Base-by-base conservation (phyloP, 139 green algal genomes). In the Mesotaenium endlicherianum region DNA sequence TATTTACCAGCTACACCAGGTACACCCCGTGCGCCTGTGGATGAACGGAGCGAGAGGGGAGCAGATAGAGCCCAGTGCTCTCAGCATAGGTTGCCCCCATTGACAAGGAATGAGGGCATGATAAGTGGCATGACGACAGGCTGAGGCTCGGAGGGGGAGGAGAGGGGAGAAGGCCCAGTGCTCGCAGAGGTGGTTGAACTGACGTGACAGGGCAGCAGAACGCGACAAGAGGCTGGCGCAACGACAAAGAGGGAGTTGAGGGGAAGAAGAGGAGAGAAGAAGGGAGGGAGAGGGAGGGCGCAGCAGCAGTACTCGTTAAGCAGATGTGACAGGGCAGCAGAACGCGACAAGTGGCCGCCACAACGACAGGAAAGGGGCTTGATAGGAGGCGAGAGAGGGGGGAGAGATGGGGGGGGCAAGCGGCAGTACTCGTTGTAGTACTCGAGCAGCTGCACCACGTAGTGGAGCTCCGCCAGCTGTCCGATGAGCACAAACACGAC, bases 381-480 rank as follows among this genome's bases (percentile, higher is more conserved):
- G 31, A 75, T 20, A 38, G 31, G 67, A 75, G 40, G 39, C 64
- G 64, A 14, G 64, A 75, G 14, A 59, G 49, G 49, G 14, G 14
- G 49, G 49, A 14, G 16, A 16, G 49, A 16, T 16, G 49, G 49
- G 49, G 14, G 49, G 49, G 49, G 49, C n/a, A n/a, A 64, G 20
- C 20, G 11, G 8, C 6, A 36, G 41, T 55, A 87, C 81, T 17
- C 17, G 53, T 85, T 14, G 17, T 75, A 57, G 45, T 74, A 31
- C 8, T 77, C 26, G 34, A 75, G 72, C 26, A 87, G 60, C 26
- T 86, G 50, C 40, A 85, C 39, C 44, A 87, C 81, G 44, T 86
- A 87, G 36, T 43, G 42, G 17, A 85, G 72, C 60, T 87, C 86
- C 2, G 81, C 72, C 72, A 87, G 58, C 45, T 87, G 72, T 0